Conservation (phyloP, 352 stramenopile species). For the Phytophthora sansomeana region DNA sequence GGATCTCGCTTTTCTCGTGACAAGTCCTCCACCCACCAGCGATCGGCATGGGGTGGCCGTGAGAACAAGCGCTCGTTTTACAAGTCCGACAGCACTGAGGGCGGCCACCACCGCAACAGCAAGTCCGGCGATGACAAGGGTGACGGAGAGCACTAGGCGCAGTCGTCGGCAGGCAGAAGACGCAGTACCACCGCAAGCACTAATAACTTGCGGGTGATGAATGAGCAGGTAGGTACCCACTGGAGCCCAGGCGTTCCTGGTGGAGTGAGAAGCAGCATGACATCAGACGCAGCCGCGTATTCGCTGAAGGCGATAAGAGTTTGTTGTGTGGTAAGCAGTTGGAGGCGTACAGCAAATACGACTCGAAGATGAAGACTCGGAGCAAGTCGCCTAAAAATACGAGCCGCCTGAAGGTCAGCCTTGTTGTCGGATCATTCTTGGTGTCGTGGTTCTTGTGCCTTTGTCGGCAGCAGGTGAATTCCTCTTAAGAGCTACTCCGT, state of each 20-base stretch:
- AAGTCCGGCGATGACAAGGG: conserved; percentile 43
- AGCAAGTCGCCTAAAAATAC: conserved; percentile 48
- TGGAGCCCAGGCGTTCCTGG: not conserved
- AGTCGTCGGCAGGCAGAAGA: not conserved
- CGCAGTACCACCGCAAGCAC: conserved; percentile 4
- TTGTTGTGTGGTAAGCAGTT: conserved; percentile 17
- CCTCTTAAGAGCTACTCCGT: not conserved
- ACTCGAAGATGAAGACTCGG: conserved; percentile 36
- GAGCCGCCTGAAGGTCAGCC: conserved; percentile 16
- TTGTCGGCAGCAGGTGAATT: not conserved
- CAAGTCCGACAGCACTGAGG: conserved; percentile 56
- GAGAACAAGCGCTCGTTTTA: conserved; percentile 65
- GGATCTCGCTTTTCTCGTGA: conserved; percentile 64
- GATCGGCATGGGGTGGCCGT: conserved; percentile 63
- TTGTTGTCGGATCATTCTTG: conserved; percentile 15
- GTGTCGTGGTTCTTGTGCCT: conserved; percentile 1
- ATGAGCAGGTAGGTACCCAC: conserved; percentile 15
- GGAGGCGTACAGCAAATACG: conserved; percentile 18
- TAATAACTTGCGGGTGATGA: conserved; percentile 9
- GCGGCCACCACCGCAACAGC: conserved; percentile 41
- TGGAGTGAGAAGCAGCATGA: conserved; percentile 5
- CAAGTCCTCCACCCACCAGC: conserved; percentile 48
- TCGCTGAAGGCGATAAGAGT: conserved; percentile 16
- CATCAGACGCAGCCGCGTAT: conserved; percentile 6
- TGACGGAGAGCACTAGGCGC: conserved; percentile 28